Conservation (phyloP, 352 stramenopile species). For the Phytophthora vignae region DNA sequence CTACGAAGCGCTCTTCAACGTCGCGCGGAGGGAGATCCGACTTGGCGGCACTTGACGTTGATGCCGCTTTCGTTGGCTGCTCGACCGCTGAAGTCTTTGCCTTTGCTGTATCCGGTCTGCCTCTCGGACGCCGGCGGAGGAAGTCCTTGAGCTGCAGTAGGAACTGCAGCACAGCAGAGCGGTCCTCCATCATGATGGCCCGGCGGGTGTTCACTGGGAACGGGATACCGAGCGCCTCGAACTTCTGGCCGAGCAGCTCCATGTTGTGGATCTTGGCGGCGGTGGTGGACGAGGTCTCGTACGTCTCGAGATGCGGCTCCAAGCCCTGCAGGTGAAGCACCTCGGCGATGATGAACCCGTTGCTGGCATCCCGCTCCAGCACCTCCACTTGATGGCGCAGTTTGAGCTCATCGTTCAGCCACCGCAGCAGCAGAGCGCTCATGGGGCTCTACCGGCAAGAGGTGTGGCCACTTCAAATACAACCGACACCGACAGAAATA, state of each 20-base stretch:
- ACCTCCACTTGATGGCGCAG: conserved; percentile 55
- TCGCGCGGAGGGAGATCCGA: conserved; percentile 36
- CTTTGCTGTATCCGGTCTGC: conserved; percentile 15
- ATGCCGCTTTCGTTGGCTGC: background rate
- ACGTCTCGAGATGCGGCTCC: conserved; percentile 57
- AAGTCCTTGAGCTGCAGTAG: conserved; percentile 70
- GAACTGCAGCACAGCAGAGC: conserved; percentile 60
- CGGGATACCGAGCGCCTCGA: conserved; percentile 48
- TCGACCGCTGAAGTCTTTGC: background rate
- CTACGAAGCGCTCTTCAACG: conserved; percentile 66
- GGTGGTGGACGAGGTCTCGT: conserved; percentile 44
- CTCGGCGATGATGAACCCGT: conserved; percentile 71
- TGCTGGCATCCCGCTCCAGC: conserved; percentile 73
- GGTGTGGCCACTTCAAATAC: background rate
- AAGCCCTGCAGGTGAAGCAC: conserved; percentile 61
- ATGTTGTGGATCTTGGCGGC: conserved; percentile 66
- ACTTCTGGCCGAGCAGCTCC: conserved; percentile 54
- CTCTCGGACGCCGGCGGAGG: conserved; percentile 38
- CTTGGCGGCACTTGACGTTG: background rate
- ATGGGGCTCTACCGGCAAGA: conserved; percentile 30
- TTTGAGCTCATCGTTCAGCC: conserved; percentile 72
- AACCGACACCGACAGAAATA: conserved; percentile 46
- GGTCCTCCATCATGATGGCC: conserved; percentile 75
- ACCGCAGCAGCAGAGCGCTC: conserved; percentile 67
- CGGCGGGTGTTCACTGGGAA: conserved; percentile 54